Conservation (phyloP, 2,329 filamentous ascomycete genomes). For the Cyanodermella asteris region DNA sequence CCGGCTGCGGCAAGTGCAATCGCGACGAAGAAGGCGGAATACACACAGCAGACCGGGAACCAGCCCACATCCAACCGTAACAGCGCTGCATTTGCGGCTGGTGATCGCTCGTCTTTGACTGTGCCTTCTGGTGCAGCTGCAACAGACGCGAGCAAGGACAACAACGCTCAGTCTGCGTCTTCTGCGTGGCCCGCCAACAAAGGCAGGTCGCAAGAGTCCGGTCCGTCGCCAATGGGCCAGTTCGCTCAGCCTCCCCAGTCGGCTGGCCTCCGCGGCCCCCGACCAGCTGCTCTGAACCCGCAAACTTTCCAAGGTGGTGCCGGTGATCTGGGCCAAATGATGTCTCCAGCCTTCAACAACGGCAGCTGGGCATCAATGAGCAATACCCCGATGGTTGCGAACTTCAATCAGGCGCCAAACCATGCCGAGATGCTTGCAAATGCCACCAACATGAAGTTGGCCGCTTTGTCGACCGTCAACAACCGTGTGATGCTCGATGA, state of each 20-base stretch:
- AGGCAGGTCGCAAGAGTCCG: conserved; percentile 59
- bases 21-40: conserved; percentile 92
- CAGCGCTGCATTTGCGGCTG: conserved; percentile 59
- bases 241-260: conserved; percentile 67
- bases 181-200: conserved; percentile 57
- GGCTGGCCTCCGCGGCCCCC: conserved; percentile 59
- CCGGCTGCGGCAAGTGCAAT: conserved; percentile 96
- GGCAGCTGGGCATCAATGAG: conserved; percentile 98
- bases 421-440: conserved; percentile 98
- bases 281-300: conserved; percentile 49
- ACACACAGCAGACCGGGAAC: conserved; percentile 83
- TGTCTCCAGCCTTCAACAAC: conserved; percentile 69
- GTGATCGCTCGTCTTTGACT: conserved; percentile 51
- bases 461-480: conserved; percentile 90
- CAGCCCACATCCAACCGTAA: conserved; percentile 82
- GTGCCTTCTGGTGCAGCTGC: conserved; percentile 54
- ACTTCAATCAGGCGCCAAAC: conserved; percentile 45
- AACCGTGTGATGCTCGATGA: conserved; percentile 94
- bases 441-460: conserved; percentile 95
- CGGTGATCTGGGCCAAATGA: conserved; percentile 43
- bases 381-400: conserved; percentile 86
- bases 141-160: conserved; percentile 38
- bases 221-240: conserved; percentile 77
- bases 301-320: conserved; percentile 67
- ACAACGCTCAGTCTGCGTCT: conserved; percentile 39